phyloP scores from a whole-genome alignment of 2,329 filamentous ascomycete genomes.

The Aspergillus proliferans region DNA sequence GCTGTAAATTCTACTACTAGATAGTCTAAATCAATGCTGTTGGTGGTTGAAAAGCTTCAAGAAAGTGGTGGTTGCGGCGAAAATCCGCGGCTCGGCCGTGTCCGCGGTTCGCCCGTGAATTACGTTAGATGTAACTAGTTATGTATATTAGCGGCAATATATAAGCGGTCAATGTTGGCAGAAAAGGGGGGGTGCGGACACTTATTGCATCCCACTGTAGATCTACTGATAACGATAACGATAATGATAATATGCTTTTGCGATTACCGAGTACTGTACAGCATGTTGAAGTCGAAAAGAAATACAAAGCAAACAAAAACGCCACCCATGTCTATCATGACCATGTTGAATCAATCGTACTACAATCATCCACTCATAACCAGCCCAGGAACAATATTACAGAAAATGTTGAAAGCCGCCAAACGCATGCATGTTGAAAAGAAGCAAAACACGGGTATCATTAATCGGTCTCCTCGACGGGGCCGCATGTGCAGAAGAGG shows the following conservation, averaged over 20 bases:
- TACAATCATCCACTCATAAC: slow-evolving; percentile 1
- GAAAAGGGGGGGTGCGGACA: no score
- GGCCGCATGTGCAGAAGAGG: slow-evolving; percentile 89
- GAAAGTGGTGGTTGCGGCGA: no score
- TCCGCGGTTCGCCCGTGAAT: no score
- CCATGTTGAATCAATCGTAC: slow-evolving; percentile 24
- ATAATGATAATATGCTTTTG: neutral
- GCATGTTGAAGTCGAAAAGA: neutral
- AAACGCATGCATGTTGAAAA: slow-evolving; percentile 5
- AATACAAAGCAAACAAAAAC: slow-evolving; percentile 5
- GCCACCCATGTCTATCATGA: slow-evolving; percentile 13
- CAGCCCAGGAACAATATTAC: neutral
- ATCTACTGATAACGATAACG: neutral
- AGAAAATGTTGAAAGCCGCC: slow-evolving; percentile 12
- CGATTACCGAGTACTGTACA: neutral
- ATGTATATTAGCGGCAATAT: no score
- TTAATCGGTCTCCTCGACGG: slow-evolving; percentile 58
- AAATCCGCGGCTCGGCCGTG: no score
- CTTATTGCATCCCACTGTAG: no score
- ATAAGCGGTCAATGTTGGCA: no score
- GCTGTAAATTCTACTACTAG: no score
- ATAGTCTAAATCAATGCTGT: no score
- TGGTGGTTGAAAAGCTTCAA: no score
- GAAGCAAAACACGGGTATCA: slow-evolving; percentile 30
- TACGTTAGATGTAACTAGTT: no score